phyloP scores from a whole-genome alignment of 768 basidiomycete species.

The Boletus vermiculosoides region DNA sequence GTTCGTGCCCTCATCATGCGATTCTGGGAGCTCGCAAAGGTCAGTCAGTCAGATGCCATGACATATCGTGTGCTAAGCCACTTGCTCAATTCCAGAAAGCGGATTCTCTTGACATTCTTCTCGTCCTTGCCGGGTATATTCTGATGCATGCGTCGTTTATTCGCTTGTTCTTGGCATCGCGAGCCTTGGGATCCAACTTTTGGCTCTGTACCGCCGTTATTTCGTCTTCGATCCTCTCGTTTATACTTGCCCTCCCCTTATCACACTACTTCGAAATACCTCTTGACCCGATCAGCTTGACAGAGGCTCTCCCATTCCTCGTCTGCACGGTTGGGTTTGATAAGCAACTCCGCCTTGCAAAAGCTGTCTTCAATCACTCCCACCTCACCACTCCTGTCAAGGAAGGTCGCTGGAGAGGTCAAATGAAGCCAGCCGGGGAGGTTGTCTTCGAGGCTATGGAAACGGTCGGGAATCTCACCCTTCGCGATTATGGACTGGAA shows the following conservation, averaged over 20 bases:
- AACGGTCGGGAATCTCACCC: constrained; percentile 75
- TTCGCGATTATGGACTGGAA: constrained; percentile 92
- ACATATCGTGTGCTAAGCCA: constrained; percentile 6
- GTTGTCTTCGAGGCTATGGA: constrained; percentile 84
- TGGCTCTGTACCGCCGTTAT: constrained; percentile 73
- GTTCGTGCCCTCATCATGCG: constrained; percentile 68
- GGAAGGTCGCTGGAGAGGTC: constrained; percentile 41
- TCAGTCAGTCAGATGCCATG: constrained; percentile 30
- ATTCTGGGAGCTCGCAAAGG: constrained; percentile 86
- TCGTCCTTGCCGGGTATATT: constrained; percentile 90
- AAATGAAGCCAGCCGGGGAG: constrained; percentile 74
- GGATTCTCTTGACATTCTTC: constrained; percentile 91
- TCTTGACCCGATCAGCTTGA: constrained; percentile 89
- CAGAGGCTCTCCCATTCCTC: constrained; percentile 95
- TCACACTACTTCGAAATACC: constrained; percentile 77
- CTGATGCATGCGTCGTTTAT: constrained; percentile 97
- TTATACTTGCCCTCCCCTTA: constrained; percentile 79
- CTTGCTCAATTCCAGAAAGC: constrained; percentile 60
- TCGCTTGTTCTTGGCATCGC: constrained; percentile 83
- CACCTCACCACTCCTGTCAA: constrained; percentile 45
- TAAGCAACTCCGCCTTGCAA: constrained; percentile 90
- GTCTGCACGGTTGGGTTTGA: constrained; percentile 98
- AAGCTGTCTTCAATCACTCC: constrained; percentile 85
- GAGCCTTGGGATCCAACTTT: constrained; percentile 76
- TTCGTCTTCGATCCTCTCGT: constrained; percentile 75